Percentiles rank a stretch among this genome's conserved stretches.
These are phyloP conservation scores for Curvularia eragrostidis DNA, from an alignment of 2,329 filamentous ascomycete species.

Conservation along the genomic window DNA sequence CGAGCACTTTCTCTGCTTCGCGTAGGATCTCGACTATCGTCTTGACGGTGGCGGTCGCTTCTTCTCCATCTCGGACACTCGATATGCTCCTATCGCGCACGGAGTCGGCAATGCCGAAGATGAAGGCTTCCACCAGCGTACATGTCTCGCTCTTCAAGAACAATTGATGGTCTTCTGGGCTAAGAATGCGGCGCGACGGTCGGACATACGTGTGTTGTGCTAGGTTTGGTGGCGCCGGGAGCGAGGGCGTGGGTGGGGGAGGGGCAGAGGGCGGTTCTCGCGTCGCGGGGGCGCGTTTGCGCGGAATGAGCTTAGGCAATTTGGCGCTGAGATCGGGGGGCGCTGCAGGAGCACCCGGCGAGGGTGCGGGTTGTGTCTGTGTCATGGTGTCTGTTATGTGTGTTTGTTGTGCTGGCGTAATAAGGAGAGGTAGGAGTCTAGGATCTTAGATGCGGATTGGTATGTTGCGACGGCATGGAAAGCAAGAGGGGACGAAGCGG, in stretches of 20 bases:
- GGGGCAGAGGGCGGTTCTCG: constrained; percentile 54
- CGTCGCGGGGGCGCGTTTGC: constrained; percentile 34
- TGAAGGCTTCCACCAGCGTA: constrained; percentile 78
- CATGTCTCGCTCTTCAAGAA: constrained; percentile 82
- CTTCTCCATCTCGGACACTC: constrained; percentile 59
- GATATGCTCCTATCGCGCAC: constrained; percentile 75
- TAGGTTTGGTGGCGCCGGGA: constrained; percentile 71
- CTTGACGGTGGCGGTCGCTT: constrained; percentile 66
- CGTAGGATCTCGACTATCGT: constrained; percentile 74
- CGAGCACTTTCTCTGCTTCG: constrained; percentile 70
- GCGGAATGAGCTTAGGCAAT: constrained; percentile 48
- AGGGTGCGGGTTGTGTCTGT: constrained; percentile 15
- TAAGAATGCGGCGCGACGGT: constrained; percentile 82
- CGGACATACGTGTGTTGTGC: constrained; percentile 66
- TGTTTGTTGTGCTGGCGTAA: constrained; percentile 1
- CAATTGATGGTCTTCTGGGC: constrained; percentile 76
- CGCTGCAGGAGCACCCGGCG: constrained; percentile 13
- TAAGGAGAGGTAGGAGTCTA: not conserved
- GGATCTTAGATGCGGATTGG: not conserved
- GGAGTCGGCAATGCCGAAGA: constrained; percentile 85
- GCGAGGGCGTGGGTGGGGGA: constrained; percentile 74
- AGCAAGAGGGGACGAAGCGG: constrained; percentile 7
- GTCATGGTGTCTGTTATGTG: constrained; percentile 19
- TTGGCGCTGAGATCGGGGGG: constrained; percentile 34
- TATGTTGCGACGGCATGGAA: not conserved